Evolutionary conservation across 2,329 filamentous ascomycete species (phyloP).

Genomic region (Raffaelea arxii): DNA sequence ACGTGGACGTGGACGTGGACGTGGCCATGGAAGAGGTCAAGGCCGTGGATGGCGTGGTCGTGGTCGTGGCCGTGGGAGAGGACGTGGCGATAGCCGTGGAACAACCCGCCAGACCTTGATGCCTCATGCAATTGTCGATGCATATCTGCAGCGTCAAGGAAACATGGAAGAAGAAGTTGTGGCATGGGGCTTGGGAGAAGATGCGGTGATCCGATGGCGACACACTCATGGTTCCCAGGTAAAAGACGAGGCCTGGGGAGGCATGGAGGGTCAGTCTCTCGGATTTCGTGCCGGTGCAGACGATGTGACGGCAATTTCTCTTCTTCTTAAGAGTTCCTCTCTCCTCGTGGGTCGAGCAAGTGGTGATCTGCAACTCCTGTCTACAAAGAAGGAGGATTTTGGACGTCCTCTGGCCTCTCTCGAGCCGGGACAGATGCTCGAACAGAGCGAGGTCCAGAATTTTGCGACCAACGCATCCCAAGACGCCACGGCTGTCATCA

Average conservation of each 20-base stretch:
- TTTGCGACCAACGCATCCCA: not conserved
- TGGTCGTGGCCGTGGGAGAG: slow-evolving; percentile 32
- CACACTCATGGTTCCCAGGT: not conserved
- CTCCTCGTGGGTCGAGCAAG: slow-evolving; percentile 3
- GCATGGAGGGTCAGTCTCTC: not conserved
- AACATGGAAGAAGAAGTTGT: slow-evolving; percentile 37
- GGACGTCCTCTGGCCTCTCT: slow-evolving; percentile 1
- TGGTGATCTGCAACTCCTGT: slow-evolving; percentile 1
- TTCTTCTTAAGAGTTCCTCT: not conserved
- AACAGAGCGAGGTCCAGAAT: slow-evolving; percentile 3
- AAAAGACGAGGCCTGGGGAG: not conserved
- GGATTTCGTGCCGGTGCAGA: not conserved
- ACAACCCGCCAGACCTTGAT: not conserved
- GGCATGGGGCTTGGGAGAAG: slow-evolving; percentile 4
- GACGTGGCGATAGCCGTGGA: slow-evolving; percentile 12
- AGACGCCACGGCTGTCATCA: not conserved
- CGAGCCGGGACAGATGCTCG: not conserved
- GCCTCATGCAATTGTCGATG: slow-evolving; percentile 22
- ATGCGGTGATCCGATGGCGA: slow-evolving; percentile 2
- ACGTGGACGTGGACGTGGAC: slow-evolving; percentile 19
- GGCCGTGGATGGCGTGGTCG: not conserved
- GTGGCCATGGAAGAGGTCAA: slow-evolving; percentile 28
- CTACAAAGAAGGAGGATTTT: not conserved
- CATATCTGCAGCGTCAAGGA: slow-evolving; percentile 32
- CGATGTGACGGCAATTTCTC: slow-evolving; percentile 4